phyloP scores from a whole-genome alignment of 2,329 filamentous ascomycete species.

The Talaromyces sp. region DNA sequence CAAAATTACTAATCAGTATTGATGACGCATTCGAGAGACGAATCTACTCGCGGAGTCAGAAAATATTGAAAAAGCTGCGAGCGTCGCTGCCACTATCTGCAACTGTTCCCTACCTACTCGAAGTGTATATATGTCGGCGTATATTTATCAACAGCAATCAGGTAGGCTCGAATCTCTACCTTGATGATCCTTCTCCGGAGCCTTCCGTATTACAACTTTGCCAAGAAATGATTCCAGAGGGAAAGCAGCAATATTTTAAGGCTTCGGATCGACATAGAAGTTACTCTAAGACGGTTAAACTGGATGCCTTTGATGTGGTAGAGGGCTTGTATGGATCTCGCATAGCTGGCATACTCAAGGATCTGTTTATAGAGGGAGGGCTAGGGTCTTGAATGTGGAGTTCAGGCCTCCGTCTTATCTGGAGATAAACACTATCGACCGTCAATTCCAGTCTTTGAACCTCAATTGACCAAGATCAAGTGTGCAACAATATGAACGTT shows the following conservation, averaged over 20 bases:
- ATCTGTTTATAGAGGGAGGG: neutral
- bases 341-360: neutral
- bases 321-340: neutral
- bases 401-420: no score
- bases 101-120: neutral
- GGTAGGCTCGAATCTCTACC: neutral
- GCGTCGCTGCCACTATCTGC: neutral
- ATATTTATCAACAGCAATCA: neutral
- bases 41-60: neutral
- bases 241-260: neutral
- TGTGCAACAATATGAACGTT: no score
- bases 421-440: no score
- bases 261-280: neutral
- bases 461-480: no score
- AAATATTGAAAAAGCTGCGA: neutral
- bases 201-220: neutral
- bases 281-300: neutral
- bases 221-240: neutral
- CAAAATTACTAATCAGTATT: neutral
- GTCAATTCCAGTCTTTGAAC: no score
- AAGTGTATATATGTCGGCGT: neutral
- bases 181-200: neutral
- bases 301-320: neutral
- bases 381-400: neutral
- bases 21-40: neutral